These are phyloP conservation scores for Ganoderma leucocontextum DNA, from an alignment of 1,284 basidiomycete species.

Conservation along the genomic window DNA sequence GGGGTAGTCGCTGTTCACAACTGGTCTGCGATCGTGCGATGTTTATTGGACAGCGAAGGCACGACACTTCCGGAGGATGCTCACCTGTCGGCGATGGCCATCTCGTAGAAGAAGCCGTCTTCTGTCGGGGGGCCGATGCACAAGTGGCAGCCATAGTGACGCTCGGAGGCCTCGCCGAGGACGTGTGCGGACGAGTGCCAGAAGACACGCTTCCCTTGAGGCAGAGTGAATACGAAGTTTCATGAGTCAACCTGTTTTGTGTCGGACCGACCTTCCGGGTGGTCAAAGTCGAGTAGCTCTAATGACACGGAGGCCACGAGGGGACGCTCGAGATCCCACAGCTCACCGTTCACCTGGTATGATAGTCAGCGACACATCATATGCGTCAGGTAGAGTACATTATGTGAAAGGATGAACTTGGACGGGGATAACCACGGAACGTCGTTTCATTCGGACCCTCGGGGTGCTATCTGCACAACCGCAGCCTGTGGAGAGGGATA, in stretches of 20 bases:
- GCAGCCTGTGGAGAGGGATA: neutral
- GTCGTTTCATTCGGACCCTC: neutral
- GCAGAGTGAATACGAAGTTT: slow-evolving; percentile 10
- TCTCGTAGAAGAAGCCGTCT: slow-evolving; percentile 99
- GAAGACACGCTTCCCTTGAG: slow-evolving; percentile 92
- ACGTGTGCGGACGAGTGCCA: slow-evolving; percentile 99
- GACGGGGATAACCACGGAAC: neutral
- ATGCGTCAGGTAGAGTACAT: neutral
- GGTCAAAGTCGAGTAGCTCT: slow-evolving; percentile 93
- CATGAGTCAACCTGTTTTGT: neutral
- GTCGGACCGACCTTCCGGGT: slow-evolving; percentile 80
- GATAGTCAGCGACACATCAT: neutral
- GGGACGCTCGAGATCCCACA: slow-evolving; percentile 97
- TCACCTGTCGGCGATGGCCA: slow-evolving; percentile 82
- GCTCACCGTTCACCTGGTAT: slow-evolving; percentile 80
- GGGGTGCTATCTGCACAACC: neutral
- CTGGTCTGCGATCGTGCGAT: slow-evolving; percentile 55
- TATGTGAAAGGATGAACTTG: neutral
- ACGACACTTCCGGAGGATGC: neutral
- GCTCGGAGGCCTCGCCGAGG: slow-evolving; percentile 96
- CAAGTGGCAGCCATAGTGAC: slow-evolving; percentile 97
- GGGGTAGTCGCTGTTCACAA: slow-evolving; percentile 86
- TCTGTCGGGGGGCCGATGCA: slow-evolving; percentile 98
- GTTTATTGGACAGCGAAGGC: slow-evolving; percentile 3
- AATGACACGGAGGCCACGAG: slow-evolving; percentile 86